Percentiles rank a stretch among this genome's conserved stretches.
Conservation (phyloP, 2,329 filamentous ascomycete species). For the Xylaria multiplex region DNA sequence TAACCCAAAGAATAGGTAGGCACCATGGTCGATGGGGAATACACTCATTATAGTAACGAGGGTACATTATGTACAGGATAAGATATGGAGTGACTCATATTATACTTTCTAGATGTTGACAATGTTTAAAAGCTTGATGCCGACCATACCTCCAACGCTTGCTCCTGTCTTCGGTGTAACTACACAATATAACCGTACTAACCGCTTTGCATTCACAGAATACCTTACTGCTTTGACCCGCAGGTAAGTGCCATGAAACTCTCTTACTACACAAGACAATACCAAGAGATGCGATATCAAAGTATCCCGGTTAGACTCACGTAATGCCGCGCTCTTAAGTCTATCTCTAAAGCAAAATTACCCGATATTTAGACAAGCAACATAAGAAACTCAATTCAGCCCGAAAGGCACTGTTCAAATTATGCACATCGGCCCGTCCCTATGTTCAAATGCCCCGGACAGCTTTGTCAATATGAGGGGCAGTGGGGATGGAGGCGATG, state of each 20-base stretch:
- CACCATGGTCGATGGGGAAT: neutral
- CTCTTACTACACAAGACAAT: neutral
- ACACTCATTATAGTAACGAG: too few relatives aligned
- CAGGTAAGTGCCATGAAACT: neutral
- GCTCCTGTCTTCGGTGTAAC: neutral
- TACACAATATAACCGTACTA: neutral
- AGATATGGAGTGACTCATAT: too few relatives aligned
- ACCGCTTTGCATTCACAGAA: neutral
- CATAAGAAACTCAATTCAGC: neutral
- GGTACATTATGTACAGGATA: too few relatives aligned
- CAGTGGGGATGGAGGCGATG: constrained; percentile 15
- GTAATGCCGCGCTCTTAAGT: neutral
- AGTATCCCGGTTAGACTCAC: neutral
- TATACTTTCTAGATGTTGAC: too few relatives aligned
- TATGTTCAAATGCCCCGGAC: neutral
- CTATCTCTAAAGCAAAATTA: neutral
- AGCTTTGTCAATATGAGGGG: neutral
- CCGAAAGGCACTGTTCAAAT: neutral
- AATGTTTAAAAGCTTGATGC: neutral
- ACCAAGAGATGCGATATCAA: neutral
- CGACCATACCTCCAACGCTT: neutral
- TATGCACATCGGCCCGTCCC: neutral
- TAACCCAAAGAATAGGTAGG: neutral
- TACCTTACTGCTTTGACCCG: neutral
- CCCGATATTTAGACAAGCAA: neutral